phyloP scores from a whole-genome alignment of 768 basidiomycete species.

The Fibroporia radiculosa region DNA sequence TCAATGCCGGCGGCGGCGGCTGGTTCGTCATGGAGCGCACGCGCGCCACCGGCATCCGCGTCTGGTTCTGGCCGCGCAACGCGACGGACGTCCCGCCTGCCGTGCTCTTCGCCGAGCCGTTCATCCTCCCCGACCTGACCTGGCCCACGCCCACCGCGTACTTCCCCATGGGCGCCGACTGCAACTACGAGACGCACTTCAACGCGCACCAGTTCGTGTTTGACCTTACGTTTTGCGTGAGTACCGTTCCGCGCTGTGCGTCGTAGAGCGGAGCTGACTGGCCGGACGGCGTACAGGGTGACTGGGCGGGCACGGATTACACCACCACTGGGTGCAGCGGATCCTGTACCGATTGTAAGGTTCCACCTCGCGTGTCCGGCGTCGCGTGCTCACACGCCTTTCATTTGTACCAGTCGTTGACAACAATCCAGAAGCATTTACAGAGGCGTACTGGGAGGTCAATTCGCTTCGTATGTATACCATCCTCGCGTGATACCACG shows the following conservation, averaged over 20 bases:
- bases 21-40: constrained; percentile 48
- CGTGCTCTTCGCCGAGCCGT: constrained; percentile 4
- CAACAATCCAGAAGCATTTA: constrained; percentile 50
- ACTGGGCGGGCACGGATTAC: constrained; percentile 44
- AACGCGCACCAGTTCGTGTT: constrained; percentile 46
- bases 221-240: constrained; percentile 56
- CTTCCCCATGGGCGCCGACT: constrained; percentile 38
- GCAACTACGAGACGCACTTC: constrained; percentile 48
- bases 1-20: constrained; percentile 51
- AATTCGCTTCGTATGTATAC: constrained; percentile 52
- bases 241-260: constrained; percentile 11
- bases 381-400: neutral
- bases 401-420: constrained; percentile 40
- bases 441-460: constrained; percentile 65
- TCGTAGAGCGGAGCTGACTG: neutral
- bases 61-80: constrained; percentile 58
- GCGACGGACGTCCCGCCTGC: constrained; percentile 33
- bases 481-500: neutral
- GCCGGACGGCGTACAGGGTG: constrained; percentile 30
- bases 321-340: constrained; percentile 33
- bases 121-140: constrained; percentile 12
- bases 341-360: constrained; percentile 42
- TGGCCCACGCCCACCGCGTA: constrained; percentile 44
- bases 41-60: constrained; percentile 33
- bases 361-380: neutral